These are phyloP conservation scores for Hemileia vastatrix DNA, from an alignment of 1,284 basidiomycete species.

Conservation along the genomic window DNA sequence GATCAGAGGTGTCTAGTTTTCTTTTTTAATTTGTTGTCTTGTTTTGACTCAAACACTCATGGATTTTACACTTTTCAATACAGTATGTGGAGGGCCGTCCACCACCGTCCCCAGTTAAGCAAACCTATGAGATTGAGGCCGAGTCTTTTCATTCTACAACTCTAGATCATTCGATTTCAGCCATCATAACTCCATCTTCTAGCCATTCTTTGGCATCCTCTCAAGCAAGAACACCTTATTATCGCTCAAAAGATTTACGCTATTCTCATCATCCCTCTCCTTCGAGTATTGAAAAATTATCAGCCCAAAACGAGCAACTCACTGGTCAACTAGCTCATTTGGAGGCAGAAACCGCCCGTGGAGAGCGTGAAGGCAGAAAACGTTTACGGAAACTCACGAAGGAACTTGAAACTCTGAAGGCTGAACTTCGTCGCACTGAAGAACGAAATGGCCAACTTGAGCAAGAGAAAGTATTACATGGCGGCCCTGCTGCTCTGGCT, in stretches of 20 bases:
- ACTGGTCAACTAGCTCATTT: slow-evolving; percentile 61
- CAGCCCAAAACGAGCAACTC: slow-evolving; percentile 70
- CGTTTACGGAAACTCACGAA: slow-evolving; percentile 62
- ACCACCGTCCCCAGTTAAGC: slow-evolving; percentile 11
- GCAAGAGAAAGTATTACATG: slow-evolving; percentile 48
- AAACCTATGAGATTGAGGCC: not conserved
- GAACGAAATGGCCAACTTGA: slow-evolving; percentile 59
- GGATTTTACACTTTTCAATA: not conserved
- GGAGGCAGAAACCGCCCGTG: slow-evolving; percentile 57
- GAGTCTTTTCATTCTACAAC: not conserved
- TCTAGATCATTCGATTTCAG: not conserved
- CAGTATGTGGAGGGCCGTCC: slow-evolving; percentile 22
- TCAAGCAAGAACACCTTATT: not conserved
- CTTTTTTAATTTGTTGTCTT: slow-evolving; percentile 30
- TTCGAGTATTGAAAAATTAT: slow-evolving; percentile 58
- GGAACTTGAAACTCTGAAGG: slow-evolving; percentile 59
- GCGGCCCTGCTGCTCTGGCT: not conserved
- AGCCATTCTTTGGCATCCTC: not conserved
- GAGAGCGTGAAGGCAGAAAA: slow-evolving; percentile 59
- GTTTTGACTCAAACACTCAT: not conserved
- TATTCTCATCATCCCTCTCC: slow-evolving; percentile 46
- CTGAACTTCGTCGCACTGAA: slow-evolving; percentile 59
- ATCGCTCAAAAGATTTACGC: slow-evolving; percentile 28
- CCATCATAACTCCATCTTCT: not conserved
- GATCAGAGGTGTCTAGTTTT: slow-evolving; percentile 26